Evolutionary conservation across 2,329 filamentous ascomycete genomes (phyloP).

Genomic region (Talaromyces sp.): DNA sequence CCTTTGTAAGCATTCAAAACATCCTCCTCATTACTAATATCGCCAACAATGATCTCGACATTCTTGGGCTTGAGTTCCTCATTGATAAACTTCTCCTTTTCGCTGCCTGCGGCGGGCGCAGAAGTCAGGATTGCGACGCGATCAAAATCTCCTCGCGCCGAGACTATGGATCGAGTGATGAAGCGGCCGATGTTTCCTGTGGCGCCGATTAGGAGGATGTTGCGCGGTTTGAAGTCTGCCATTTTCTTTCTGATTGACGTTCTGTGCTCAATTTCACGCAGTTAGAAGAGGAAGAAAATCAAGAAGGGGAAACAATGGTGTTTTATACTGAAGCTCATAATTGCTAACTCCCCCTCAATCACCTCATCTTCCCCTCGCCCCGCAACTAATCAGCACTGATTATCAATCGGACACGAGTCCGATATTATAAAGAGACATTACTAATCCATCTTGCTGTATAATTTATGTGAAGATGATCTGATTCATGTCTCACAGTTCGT

Average conservation of each 20-base stretch:
- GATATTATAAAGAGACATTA: not conserved
- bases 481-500: not conserved
- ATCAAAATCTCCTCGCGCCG: conserved; percentile 45
- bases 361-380: conserved; percentile 1
- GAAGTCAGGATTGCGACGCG: conserved; percentile 58
- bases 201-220: conserved; percentile 53
- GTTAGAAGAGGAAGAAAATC: not conserved
- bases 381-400: not conserved
- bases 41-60: conserved; percentile 55
- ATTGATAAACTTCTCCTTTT: conserved; percentile 48
- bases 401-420: not conserved
- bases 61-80: conserved; percentile 45
- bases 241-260: not conserved
- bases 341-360: not conserved
- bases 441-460: not conserved
- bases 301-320: not conserved
- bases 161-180: conserved; percentile 51
- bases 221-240: conserved; percentile 28
- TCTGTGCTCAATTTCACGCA: too few relatives aligned
- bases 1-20: conserved; percentile 56
- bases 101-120: conserved; percentile 43
- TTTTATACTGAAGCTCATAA: not conserved
- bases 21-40: conserved; percentile 51
- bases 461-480: not conserved
- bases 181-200: conserved; percentile 53